Evolutionary conservation across 108 stramenopile genomes (phyloP).

Genomic region (Cyclostephanos invisitatus): DNA sequence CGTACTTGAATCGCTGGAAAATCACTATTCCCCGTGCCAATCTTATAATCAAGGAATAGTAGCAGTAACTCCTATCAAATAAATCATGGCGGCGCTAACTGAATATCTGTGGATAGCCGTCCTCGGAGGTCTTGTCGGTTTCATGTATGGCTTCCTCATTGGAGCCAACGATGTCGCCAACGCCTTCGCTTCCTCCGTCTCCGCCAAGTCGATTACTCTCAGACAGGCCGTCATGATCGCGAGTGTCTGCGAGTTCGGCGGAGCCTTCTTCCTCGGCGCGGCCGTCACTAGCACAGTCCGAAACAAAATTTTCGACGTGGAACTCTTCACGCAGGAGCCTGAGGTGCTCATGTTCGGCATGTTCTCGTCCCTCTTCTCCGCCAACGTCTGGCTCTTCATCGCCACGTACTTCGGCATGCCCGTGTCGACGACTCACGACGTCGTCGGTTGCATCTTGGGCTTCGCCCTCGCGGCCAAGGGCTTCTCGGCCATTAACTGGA

Average conservation of each 20-base stretch:
- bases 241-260: slow-evolving; percentile 65
- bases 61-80: no score
- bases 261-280: slow-evolving; percentile 64
- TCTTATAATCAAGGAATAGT: no score
- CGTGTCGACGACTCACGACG: slow-evolving; percentile 70
- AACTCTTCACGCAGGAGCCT: slow-evolving; percentile 49
- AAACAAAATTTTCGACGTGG: slow-evolving; percentile 56
- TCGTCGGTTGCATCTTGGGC: slow-evolving; percentile 68
- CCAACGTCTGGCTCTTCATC: slow-evolving; percentile 57
- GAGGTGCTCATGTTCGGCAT: slow-evolving; percentile 64
- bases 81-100: background rate
- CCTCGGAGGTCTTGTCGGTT: slow-evolving; percentile 50
- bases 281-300: slow-evolving; percentile 66
- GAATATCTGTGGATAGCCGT: slow-evolving; percentile 55
- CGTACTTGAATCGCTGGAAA: no score
- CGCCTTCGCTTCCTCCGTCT: slow-evolving; percentile 73
- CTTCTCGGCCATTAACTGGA: slow-evolving; percentile 52
- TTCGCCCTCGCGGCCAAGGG: slow-evolving; percentile 57
- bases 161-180: slow-evolving; percentile 87
- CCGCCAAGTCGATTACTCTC: slow-evolving; percentile 61
- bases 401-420: slow-evolving; percentile 64
- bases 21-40: no score
- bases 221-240: slow-evolving; percentile 69
- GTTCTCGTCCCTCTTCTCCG: slow-evolving; percentile 57
- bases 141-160: slow-evolving; percentile 50